Evolutionary conservation across 2,329 filamentous ascomycete genomes (phyloP), one percentile per base, ranked within the genome.

Genomic region (Grosmannia penicillata): DNA sequence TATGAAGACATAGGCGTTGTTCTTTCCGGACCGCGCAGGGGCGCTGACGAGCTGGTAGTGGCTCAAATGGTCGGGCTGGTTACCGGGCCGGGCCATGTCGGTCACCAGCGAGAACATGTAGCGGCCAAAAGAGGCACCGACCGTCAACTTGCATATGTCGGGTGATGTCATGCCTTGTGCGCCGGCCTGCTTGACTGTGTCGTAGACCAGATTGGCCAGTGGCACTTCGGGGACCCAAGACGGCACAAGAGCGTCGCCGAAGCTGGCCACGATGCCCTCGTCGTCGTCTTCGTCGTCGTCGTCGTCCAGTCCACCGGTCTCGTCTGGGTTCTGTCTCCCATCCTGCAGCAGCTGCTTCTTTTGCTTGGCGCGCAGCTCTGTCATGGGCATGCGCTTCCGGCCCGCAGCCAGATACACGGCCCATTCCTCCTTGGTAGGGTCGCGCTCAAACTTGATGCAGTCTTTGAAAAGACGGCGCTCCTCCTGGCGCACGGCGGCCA

Each of bases 361-460:
- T 23, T 39, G 37, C 21, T 33, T 36, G n/a, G 42, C 42, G 3
- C 36, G 45, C 33, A 41, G 27, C 11, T 47, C 43, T 8, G 43
- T 41, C 28, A 46, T 21, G 17, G 43, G 44, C 8, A 24, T 23
- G 6, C 45, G 38, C 39, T 52, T 59, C 34, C 59, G 63, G 2
- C 63, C 70, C 0, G 68, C 71, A 3, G 66, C 62, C 18, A 72
- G 56, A 41, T 70, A 73, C 15, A 63, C 55, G 7, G 62, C 57
- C 72, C 72, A 76, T 45, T 77, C 72, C 18, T 68, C 65, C 2
- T 63, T 48, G 11, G 64, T 70, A 24, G 74, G 62, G 7, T 75
- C 70, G 32, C 72, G 60, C 33, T 67, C 55, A 40, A 67, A 76
- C 45, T 71, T 72, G 43, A 78, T 61, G 46, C 74, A 78, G 46